These are phyloP conservation scores for Botrytis porri DNA, from an alignment of 2,329 filamentous ascomycete genomes.

Conservation along the genomic window DNA sequence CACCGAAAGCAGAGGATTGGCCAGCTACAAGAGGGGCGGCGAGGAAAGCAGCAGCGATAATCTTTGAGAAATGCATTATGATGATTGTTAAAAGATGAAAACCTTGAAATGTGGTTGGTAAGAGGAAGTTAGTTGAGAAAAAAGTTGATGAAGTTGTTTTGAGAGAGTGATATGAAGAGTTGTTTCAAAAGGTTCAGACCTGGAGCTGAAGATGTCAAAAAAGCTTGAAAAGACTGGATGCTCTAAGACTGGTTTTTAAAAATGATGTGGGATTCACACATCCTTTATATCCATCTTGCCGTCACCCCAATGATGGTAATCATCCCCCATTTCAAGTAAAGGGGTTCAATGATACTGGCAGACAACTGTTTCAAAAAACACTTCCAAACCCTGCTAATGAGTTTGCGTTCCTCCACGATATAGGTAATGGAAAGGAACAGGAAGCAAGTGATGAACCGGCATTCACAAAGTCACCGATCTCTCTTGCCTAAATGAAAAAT, in stretches of 20 bases:
- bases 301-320: background rate
- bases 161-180: conserved; percentile 12
- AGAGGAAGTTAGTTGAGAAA: background rate
- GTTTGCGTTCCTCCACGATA: background rate
- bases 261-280: background rate
- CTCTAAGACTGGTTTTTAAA: conserved; percentile 11
- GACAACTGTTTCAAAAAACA: conserved; percentile 3
- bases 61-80: conserved; percentile 15
- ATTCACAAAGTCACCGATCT: background rate
- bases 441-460: background rate
- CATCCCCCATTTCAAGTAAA: background rate
- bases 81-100: background rate
- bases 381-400: background rate
- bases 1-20: background rate
- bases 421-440: background rate
- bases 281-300: conserved; percentile 8
- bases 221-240: conserved; percentile 18
- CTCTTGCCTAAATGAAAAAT: background rate
- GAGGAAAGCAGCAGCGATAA: conserved; percentile 13
- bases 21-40: conserved; percentile 5
- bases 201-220: conserved; percentile 13
- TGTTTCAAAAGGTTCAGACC: conserved; percentile 15
- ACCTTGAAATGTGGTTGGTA: background rate
- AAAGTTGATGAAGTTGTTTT: background rate
- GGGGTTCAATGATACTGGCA: background rate